A percentile compares a stretch with the other conserved stretches of the same genome.
Conservation (phyloP, 495 filamentous ascomycete species). For the Cercophora sp. region DNA sequence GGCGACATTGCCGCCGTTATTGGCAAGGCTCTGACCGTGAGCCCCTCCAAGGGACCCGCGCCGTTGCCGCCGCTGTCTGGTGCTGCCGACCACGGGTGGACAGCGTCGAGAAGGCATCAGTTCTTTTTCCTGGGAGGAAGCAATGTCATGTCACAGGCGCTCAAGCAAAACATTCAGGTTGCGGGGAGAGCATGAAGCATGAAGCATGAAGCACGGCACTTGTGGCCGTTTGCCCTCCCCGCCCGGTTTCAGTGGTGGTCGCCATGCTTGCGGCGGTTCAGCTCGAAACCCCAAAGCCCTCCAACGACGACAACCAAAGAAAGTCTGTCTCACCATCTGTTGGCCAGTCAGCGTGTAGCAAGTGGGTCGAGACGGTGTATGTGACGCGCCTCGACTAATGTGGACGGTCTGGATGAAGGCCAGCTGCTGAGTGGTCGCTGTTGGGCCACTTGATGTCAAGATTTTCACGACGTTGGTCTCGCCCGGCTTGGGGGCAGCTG, state of each 20-base stretch:
- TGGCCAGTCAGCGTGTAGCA: slow-evolving; percentile 3
- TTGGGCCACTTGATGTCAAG: slow-evolving; percentile 5
- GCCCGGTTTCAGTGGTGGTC: neutral
- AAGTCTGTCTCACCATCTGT: slow-evolving; percentile 9
- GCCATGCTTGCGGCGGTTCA: neutral
- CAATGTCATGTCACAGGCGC: neutral
- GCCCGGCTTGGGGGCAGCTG: neutral
- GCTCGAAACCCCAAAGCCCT: neutral
- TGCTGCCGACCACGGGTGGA: too few relatives aligned
- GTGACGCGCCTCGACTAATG: slow-evolving; percentile 6
- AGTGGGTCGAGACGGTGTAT: slow-evolving; percentile 6
- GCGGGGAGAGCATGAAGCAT: neutral
- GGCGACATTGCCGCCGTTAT: neutral
- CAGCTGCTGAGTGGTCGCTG: slow-evolving; percentile 9
- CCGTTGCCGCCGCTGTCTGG: neutral
- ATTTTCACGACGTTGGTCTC: neutral
- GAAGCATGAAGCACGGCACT: too few relatives aligned
- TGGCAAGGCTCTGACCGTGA: neutral
- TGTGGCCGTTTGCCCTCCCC: neutral
- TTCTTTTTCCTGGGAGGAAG: too few relatives aligned
- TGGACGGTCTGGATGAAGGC: neutral
- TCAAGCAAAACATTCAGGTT: neutral
- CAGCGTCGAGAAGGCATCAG: too few relatives aligned
- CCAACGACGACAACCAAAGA: neutral
- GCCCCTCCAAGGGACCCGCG: too few relatives aligned